Conservation (phyloP, 2,329 filamentous ascomycete species). For the Samsoniella hepiali region DNA sequence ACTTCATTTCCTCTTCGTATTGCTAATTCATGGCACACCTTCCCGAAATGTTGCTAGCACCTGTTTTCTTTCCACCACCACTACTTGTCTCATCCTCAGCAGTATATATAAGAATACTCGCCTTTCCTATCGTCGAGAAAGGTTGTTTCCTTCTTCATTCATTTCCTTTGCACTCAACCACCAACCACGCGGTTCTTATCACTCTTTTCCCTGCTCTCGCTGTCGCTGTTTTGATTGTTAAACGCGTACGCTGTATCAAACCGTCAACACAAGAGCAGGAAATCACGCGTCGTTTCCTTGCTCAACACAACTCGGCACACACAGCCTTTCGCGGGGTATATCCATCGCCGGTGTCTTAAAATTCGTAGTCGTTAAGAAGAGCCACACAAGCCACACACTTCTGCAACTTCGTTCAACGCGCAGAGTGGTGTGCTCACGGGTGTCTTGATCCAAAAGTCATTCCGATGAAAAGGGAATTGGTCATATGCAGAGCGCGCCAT, state of each 20-base stretch:
- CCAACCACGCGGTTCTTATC: conserved; percentile 17
- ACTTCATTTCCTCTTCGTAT: conserved; percentile 12
- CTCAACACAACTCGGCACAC: conserved; percentile 26
- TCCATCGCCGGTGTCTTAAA: conserved; percentile 40
- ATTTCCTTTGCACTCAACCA: conserved; percentile 16
- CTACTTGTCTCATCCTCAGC: conserved; percentile 16
- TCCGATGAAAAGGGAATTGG: conserved; percentile 20
- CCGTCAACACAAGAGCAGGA: background rate
- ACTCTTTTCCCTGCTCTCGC: conserved; percentile 10
- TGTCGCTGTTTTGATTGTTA: background rate
- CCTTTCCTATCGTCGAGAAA: conserved; percentile 8
- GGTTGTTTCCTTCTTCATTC: conserved; percentile 9
- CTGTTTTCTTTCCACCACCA: conserved; percentile 13
- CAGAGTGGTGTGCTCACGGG: conserved; percentile 29
- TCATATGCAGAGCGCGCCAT: conserved; percentile 28
- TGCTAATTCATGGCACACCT: conserved; percentile 1
- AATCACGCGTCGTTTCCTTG: conserved; percentile 18
- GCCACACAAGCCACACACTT: conserved; percentile 34
- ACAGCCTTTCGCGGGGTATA: conserved; percentile 40
- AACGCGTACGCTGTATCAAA: background rate
- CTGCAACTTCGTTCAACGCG: conserved; percentile 31
- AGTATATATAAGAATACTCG: conserved; percentile 5
- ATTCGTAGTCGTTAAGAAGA: conserved; percentile 34
- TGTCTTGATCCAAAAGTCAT: conserved; percentile 30
- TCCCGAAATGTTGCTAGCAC: conserved; percentile 9